Evolutionary conservation across 176 grass and related monocot genomes (phyloP).

Genomic region (Raddia distichophylla): DNA sequence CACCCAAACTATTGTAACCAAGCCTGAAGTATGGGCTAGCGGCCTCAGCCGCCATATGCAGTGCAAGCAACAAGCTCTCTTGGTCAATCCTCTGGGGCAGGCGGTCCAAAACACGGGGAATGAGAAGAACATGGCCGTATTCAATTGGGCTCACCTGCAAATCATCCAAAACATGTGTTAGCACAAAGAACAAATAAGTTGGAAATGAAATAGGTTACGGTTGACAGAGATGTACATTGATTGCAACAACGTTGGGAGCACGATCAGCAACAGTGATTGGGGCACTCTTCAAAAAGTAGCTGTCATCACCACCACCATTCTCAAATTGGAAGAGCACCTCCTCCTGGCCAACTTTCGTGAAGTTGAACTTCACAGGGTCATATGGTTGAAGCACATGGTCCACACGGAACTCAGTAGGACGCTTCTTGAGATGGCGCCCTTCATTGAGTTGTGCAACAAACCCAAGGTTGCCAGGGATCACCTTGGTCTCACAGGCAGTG

Average conservation of each 20-base stretch:
- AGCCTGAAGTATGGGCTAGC: conserved; percentile 76
- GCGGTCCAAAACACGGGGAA: conserved; percentile 72
- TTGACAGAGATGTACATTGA: conserved; percentile 63
- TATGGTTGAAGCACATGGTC: conserved; percentile 87
- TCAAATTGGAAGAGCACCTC: conserved; percentile 81
- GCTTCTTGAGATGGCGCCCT: conserved; percentile 97
- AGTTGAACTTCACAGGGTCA: conserved; percentile 84
- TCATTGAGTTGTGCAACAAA: conserved; percentile 97
- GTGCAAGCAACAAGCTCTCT: conserved; percentile 78
- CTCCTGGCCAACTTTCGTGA: conserved; percentile 85
- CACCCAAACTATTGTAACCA: conserved; percentile 97
- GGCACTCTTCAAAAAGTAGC: conserved; percentile 46
- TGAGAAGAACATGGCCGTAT: conserved; percentile 86
- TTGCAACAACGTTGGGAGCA: conserved; percentile 58
- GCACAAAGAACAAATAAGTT: conserved; percentile 30
- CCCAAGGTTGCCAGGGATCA: conserved; percentile 82
- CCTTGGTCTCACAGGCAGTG: conserved; percentile 92
- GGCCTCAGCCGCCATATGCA: conserved; percentile 77
- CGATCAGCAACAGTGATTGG: conserved; percentile 26
- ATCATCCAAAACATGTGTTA: conserved; percentile 22
- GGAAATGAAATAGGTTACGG: conserved; percentile 3
- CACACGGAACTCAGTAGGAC: conserved; percentile 87
- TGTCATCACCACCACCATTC: conserved; percentile 41
- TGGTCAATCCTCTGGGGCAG: conserved; percentile 84
- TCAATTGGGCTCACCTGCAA: conserved; percentile 93